A percentile compares a stretch with the other conserved stretches of the same genome.
Conservation (phyloP, 129 eudicot genomes). For the Centella asiatica region DNA sequence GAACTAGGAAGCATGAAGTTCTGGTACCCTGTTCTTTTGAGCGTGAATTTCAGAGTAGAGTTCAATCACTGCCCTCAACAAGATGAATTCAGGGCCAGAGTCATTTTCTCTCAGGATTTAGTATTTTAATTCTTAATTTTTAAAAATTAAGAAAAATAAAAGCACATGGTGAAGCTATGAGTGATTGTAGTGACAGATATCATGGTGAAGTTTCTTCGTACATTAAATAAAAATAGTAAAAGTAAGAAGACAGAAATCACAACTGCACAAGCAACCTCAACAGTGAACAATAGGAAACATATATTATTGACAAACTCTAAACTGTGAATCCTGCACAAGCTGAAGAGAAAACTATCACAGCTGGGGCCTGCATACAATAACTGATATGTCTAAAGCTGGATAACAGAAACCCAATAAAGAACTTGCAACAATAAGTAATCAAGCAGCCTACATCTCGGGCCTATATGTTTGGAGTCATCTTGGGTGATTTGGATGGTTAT, state of each 20-base stretch:
- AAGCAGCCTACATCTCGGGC: no score
- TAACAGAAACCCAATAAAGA: no score
- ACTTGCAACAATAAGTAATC: no score
- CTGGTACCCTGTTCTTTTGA: neutral
- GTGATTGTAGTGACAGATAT: no score
- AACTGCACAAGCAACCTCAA: neutral
- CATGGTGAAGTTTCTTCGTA: neutral
- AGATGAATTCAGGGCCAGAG: no score
- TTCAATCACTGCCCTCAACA: neutral
- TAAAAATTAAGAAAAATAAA: no score
- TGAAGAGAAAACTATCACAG: constrained; percentile 81
- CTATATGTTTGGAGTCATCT: no score
- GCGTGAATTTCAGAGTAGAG: neutral
- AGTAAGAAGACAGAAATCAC: neutral
- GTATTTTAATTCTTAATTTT: no score
- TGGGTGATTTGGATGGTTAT: no score
- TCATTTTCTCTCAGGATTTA: no score
- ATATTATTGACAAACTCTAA: constrained; percentile 20
- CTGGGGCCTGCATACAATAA: constrained; percentile 82
- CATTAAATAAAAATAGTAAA: neutral
- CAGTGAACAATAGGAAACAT: neutral
- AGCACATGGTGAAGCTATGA: no score
- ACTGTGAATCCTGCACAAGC: constrained; percentile 93
- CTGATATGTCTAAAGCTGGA: no score
- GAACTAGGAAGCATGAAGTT: neutral